Base-by-base conservation (phyloP, 2,329 filamentous ascomycete genomes). In the Pestalotiopsis fici region DNA sequence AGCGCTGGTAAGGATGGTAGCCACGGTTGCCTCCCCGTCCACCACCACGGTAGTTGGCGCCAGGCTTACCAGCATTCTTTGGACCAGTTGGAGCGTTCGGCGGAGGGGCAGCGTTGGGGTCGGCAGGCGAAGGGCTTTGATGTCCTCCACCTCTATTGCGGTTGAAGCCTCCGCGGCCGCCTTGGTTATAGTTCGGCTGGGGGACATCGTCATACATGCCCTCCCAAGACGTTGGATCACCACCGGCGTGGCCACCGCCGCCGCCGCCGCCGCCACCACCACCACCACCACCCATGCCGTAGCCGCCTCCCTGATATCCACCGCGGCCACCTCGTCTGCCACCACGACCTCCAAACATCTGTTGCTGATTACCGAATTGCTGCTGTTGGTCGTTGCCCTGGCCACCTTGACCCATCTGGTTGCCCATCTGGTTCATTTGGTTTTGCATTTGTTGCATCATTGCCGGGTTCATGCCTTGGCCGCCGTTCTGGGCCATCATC, bases 151-250 rank as follows among this genome's bases (percentile, higher is more conserved):
- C 77, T 39, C 77, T 71, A 54, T 73, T 75, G 65, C 82, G 80
- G 64, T 80, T 76, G 67, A 79, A 79, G 50, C 80, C 81, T 67
- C 79, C 80, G 74, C 80, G 79, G 72, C 80, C 80, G 71, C 84
- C 83, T 66, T 80, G 79, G 73, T 81, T 84, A 72, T 90, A 87
- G 73, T 91, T 90, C 4, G 93, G 93, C 77, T 95, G 93, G 18
- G 94, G 95, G 2, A 95, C 93, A 78, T 98, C 95, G 77, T 98
- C 95, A 79, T 98, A 98, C 94, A 97, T 97, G 75, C 95, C 95
- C 79, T 98, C 95, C 94, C 95, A 98, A 54, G 91, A 95, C 27
- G 93, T 93, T n/a, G 92, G 91, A 18, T 89, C 90, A 57, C 88
- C 89, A 66, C 83, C 83, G 47, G 82, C 86, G 74, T 78, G 85